These are phyloP conservation scores for Phytophthora pinifolia DNA, from an alignment of 352 stramenopile species.

Conservation along the genomic window DNA sequence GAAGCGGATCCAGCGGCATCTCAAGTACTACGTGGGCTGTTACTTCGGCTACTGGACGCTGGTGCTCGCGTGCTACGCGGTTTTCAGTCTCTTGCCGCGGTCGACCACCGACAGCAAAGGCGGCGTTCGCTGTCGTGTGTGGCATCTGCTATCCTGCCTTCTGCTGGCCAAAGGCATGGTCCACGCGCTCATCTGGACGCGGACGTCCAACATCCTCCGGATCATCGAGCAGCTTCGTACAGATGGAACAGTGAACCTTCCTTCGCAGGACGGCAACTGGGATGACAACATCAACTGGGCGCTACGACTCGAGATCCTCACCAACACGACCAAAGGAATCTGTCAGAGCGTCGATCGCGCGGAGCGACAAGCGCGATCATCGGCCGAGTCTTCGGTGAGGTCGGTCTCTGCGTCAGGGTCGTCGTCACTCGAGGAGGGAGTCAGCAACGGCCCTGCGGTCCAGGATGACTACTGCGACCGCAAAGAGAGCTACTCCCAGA, in stretches of 20 bases:
- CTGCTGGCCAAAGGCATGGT: slow-evolving; percentile 80
- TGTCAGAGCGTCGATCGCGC: slow-evolving; percentile 69
- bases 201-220: slow-evolving; percentile 79
- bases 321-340: slow-evolving; percentile 86
- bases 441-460: slow-evolving; percentile 4
- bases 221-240: slow-evolving; percentile 72
- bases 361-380: slow-evolving; percentile 56
- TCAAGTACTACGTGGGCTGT: slow-evolving; percentile 89
- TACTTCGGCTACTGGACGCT: slow-evolving; percentile 88
- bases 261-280: slow-evolving; percentile 41
- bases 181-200: slow-evolving; percentile 80
- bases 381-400: slow-evolving; percentile 28
- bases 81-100: slow-evolving; percentile 64
- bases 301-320: slow-evolving; percentile 83
- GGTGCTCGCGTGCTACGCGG: slow-evolving; percentile 64
- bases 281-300: slow-evolving; percentile 86
- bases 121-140: slow-evolving; percentile 60
- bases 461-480: slow-evolving; percentile 52
- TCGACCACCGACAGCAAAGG: slow-evolving; percentile 12
- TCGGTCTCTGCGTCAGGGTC: slow-evolving; percentile 22
- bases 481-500: slow-evolving; percentile 75
- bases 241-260: slow-evolving; percentile 59
- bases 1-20: slow-evolving; percentile 73
- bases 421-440: slow-evolving; percentile 23
- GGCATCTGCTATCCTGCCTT: slow-evolving; percentile 71